Base-by-base conservation (phyloP, 1,284 basidiomycete species). In the Tylopilus sp. region DNA sequence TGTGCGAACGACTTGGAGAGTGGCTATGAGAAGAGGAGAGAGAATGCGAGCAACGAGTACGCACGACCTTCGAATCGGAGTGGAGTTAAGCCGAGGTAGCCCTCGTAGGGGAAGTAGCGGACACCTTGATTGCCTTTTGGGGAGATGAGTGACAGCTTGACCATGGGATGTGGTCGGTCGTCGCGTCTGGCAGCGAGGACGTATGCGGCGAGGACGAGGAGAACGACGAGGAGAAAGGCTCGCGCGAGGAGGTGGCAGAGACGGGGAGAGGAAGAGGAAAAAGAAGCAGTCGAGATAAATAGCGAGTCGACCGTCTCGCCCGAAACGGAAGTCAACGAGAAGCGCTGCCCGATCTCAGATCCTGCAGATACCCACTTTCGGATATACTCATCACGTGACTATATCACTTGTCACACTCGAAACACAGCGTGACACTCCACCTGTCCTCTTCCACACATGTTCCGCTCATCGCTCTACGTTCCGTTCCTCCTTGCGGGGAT, bases 1-100 rank as follows among this genome's bases (percentile, higher is more conserved):
- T 41, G 84, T 87, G 57, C 78, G 74, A 37, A 91, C 81, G 61
- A 82, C 79, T 84, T 62, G 33, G 46, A 24, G 30, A 46, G 45
- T 11, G 50, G 33, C 34, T 12, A 24, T 24, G 39, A 42, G 50
- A 46, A 38, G 51, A 43, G 36, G 34, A 40, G 46, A 26, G 26
- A 26, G 29, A 12, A n/a, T 14, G 21, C 37, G 47, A 53, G 47
- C 51, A 42, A 51, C 15, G 50, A 50, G 44, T 33, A 77, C 81
- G 59, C 58, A 83, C 84, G 68, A 68, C 89, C 90, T 67, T 88
- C 82, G 58, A 91, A 77, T 59, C 78, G 79, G 69, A 92, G 73
- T 57, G 86, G 82, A 34, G 86, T 87, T 63, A 91, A 77, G 57
- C 86, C 90, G 56, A 91, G 81, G 69, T 82, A 85, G 63, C 89